These are phyloP conservation scores for Fusarium sublunatum DNA, from an alignment of 2,329 filamentous ascomycete genomes.

Conservation along the genomic window DNA sequence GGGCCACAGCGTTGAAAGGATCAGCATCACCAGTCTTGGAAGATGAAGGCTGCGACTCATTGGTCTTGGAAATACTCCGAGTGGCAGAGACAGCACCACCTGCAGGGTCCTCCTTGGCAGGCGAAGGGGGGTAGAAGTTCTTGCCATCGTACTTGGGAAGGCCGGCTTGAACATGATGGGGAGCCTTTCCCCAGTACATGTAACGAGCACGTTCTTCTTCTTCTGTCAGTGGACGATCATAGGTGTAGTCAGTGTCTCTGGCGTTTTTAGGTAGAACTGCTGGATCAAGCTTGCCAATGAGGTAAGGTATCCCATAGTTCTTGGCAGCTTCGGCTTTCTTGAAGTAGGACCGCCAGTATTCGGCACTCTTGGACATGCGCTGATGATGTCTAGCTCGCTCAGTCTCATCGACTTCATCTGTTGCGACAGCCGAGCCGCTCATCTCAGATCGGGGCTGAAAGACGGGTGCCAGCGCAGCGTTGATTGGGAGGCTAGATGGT, in stretches of 20 bases:
- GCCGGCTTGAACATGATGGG: constrained; percentile 61
- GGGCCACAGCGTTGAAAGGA: constrained; percentile 32
- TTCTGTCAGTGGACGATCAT: constrained; percentile 66
- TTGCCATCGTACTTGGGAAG: constrained; percentile 74
- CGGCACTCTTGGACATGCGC: constrained; percentile 22
- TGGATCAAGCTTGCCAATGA: constrained; percentile 63
- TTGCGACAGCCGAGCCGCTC: constrained; percentile 28
- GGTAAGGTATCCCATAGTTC: constrained; percentile 58
- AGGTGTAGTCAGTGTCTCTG: constrained; percentile 62
- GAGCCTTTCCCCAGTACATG: constrained; percentile 70
- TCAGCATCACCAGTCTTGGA: constrained; percentile 22
- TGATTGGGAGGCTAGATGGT: constrained; percentile 55
- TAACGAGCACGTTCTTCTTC: constrained; percentile 69
- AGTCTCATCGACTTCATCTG: constrained; percentile 20
- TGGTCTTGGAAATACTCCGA: background rate
- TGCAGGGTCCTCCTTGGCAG: constrained; percentile 53
- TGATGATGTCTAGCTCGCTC: constrained; percentile 12
- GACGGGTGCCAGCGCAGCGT: constrained; percentile 61
- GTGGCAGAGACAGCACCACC: constrained; percentile 3
- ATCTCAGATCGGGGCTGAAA: constrained; percentile 57
- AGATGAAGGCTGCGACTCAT: constrained; percentile 8
- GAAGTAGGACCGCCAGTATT: constrained; percentile 41
- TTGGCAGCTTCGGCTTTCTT: constrained; percentile 30
- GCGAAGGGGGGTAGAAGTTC: constrained; percentile 71
- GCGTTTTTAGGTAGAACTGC: constrained; percentile 57